Conservation (phyloP, 352 stramenopile genomes). For the Blastocystis sp. region DNA sequence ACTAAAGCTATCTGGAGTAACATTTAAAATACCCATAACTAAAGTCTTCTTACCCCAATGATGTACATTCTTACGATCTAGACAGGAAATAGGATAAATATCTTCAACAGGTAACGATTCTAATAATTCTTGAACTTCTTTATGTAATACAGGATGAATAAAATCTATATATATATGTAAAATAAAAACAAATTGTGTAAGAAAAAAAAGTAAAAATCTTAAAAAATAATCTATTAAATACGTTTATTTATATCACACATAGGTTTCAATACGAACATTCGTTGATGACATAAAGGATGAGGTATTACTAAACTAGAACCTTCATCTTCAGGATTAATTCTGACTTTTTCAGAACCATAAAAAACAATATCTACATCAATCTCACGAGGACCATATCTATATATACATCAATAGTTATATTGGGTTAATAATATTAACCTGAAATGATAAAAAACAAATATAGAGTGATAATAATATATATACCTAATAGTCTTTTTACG, state of each 20-base stretch:
- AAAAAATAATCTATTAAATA: too few species aligned
- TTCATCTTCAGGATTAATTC: slow-evolving; percentile 51
- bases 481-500: slow-evolving; percentile 48
- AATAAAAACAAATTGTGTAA: slow-evolving; percentile 43
- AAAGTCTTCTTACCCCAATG: slow-evolving; percentile 41
- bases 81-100: slow-evolving; percentile 1
- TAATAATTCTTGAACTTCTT: slow-evolving; percentile 16
- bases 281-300: slow-evolving; percentile 70
- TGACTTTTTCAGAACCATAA: slow-evolving; percentile 58
- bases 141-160: slow-evolving; percentile 9
- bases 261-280: slow-evolving; percentile 85
- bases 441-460: not conserved
- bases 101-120: not conserved
- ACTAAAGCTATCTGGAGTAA: slow-evolving; percentile 94
- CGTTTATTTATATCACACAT: slow-evolving; percentile 74
- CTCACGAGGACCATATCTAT: slow-evolving; percentile 65
- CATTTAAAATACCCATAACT: slow-evolving; percentile 94
- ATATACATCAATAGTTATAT: slow-evolving; percentile 9
- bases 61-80: not conserved
- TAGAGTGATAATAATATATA: slow-evolving; percentile 45
- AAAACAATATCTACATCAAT: slow-evolving; percentile 85
- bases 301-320: slow-evolving; percentile 61
- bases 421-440: slow-evolving; percentile 18
- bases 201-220: too few species aligned
- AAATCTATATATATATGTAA: slow-evolving; percentile 8